Conservation (phyloP, 768 basidiomycete species). For the Boletus insuetus region DNA sequence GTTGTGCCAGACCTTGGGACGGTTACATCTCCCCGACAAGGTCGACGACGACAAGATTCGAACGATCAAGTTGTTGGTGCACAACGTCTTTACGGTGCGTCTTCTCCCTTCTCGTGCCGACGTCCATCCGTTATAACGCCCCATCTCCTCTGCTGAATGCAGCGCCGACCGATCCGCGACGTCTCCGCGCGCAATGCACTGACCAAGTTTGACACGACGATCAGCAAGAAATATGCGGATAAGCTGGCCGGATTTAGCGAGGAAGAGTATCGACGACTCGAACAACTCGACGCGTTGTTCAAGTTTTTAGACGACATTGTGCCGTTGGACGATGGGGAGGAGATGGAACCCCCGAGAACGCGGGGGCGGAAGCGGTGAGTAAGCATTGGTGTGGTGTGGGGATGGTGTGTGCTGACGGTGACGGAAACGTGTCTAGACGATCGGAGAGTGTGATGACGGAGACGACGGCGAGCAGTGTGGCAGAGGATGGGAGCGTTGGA, state of each 20-base stretch:
- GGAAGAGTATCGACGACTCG: conserved; percentile 64
- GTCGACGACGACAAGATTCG: conserved; percentile 70
- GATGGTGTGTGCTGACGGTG: too few species aligned
- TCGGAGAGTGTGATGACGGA: conserved; percentile 57
- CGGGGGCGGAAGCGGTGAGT: conserved; percentile 46
- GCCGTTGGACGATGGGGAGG: conserved; percentile 62
- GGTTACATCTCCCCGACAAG: conserved; percentile 64
- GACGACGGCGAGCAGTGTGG: conserved; percentile 39
- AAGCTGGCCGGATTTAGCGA: conserved; percentile 72
- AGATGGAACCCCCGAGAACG: conserved; percentile 40
- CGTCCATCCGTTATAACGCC: not conserved
- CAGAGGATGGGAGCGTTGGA: conserved; percentile 32
- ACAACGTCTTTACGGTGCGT: conserved; percentile 31
- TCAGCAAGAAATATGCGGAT: conserved; percentile 70
- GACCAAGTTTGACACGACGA: conserved; percentile 58
- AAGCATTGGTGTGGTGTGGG: not conserved
- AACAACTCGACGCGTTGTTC: conserved; percentile 61
- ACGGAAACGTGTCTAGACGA: conserved; percentile 38
- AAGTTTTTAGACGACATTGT: conserved; percentile 70
- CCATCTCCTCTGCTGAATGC: not conserved
- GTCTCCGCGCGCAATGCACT: conserved; percentile 65
- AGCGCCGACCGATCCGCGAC: conserved; percentile 63
- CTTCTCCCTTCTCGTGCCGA: not conserved
- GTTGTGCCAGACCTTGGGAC: conserved; percentile 59
- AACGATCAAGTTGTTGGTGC: conserved; percentile 57